Evolutionary conservation across 2,329 filamentous ascomycete genomes (phyloP), one percentile per base, ranked within the genome.

Genomic region (Lachnellula occidentalis): DNA sequence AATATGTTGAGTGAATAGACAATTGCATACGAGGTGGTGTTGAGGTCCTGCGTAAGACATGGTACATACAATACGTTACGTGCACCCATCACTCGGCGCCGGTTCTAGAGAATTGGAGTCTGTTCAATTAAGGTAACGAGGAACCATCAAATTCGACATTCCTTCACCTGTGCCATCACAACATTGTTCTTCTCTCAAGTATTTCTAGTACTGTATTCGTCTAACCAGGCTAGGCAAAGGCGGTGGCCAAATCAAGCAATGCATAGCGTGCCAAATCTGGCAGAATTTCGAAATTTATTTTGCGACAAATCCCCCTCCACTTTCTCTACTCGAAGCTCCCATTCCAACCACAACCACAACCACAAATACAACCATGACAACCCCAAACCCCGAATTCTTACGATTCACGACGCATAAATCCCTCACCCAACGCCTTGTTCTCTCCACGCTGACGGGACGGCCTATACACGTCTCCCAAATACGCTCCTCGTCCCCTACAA

Each of bases 401-500:
- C 84, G 85, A 63, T 92, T 99, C 70, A 92, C 88, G 49, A 86
- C 88, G 65, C 91, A 96, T 71, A 85, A 87, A 65, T 84, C 87
- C 63, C 86, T 99, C 58, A 79, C 88, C 36, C 85, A 90, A 64
- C 89, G 94, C 51, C 85, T 99, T 45, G 82, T 95, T 45, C 85
- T 99, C 52, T 85, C 94, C 19, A 97, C 94, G 2, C 83, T 99
- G 58, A 96, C 92, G 59, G 94, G 94, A 63, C 84, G 87, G 37
- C 85, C 94, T 2, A 76, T 97, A 53, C 91, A 92, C 73, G 92
- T 99, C 70, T 94, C 92, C 51, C 88, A 94, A 72, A 97, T 99
- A 74, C 90, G 94, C 67, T 85, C 89, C 61, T 83, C 87, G 15
- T 96, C 90, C 42, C 86, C 88, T 46, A 92, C 90, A 41, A 86